Evolutionary conservation across 169 alveolate genomes (phyloP), one percentile per base, ranked within the genome.

Genomic region (Plasmodium chabaudi): DNA sequence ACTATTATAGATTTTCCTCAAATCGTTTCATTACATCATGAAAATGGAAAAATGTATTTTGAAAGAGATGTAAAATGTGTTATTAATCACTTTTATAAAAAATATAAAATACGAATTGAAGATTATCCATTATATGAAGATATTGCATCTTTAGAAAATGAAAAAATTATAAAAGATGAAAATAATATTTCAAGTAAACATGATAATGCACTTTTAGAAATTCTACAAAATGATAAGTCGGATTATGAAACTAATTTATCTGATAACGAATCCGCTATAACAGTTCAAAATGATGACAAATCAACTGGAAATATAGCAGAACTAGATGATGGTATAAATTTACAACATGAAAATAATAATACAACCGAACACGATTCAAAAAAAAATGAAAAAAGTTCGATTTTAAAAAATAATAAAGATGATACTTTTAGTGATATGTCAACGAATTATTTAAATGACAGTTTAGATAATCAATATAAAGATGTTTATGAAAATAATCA

Each of bases 1-100:
- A 96, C 98, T 0, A 82, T 97, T 86, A 97, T 97, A 47, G 99
- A 99, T 93, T 98, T 99, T 75, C 99, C 99, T 0, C 99, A 99
- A 94, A 98, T 99, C 94, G 98, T 98, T 25, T 95, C 99, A 56
- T 97, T 97, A 12, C 92, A 94, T 47, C 99, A 99, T 91, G 95
- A 94, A 46, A 97, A 99, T 84, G 99, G 99, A 1, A 95, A 96
- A 57, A 93, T 93, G 71, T 97, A 97, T 92, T 98, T 97, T 77
- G 97, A 96, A 59, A 93, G 99, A 53, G 99, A 98, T 93, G 97
- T 98, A 10, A 95, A 94, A 49, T 97, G 99, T 88, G 94, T 98
- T 12, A 93, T 94, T 61, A 96, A 93, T 25, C 97, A 95, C 89
- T 98, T 98, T 86, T 92, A 89, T 67, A 97, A 95, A 89, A 97